Evolutionary conservation across 2,329 filamentous ascomycete species (phyloP), one percentile per base, ranked within the genome.

Genomic region (Alternaria tenuissima): DNA sequence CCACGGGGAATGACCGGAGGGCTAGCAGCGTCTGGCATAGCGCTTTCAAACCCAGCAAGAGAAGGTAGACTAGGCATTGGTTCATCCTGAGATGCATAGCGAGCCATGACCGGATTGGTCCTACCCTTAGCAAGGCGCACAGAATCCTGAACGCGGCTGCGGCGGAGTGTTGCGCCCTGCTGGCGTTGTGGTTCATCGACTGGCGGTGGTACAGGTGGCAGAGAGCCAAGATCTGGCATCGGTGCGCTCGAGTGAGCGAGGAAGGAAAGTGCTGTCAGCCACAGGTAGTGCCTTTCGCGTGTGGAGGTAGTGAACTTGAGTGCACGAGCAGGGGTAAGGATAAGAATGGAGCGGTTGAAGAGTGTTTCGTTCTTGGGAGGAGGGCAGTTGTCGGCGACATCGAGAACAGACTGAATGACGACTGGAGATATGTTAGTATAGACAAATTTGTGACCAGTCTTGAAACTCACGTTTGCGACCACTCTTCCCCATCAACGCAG

Each of bases 191-290:
- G 38, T 41, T 77, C 73, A 44, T 74, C 74, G 3, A 78, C 64
- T 9, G 71, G 70, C 24, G 74, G 72, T 32, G 85, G 86, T 20
- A 68, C 78, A 14, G 86, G 65, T 44, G 70, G 70, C 62, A 72
- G 66, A 5, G 70, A 61, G 4, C 89, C 82, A 16, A 93, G 87
- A 53, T 95, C 92, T 2, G 92, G 91, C 5, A 94, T 85, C 1
- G 90, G 89, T 71, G 94, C 90, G 16, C 90, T 88, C 1, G 94
- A 96, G 76, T 97, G 93, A 12, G 94, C 94, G 32, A 99, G 84
- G 86, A 98, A 99, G 0, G 94, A 97, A 20, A 99, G 83, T 1
- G 95, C 93, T 20, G 93, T 97, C 59, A 99, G 83, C 95, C 95
- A 99, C 49, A 97, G 82, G 73, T 96, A 96, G 78, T 99, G 95